Conservation (phyloP, 2,329 filamentous ascomycete genomes). For the Claviceps humidiphila region DNA sequence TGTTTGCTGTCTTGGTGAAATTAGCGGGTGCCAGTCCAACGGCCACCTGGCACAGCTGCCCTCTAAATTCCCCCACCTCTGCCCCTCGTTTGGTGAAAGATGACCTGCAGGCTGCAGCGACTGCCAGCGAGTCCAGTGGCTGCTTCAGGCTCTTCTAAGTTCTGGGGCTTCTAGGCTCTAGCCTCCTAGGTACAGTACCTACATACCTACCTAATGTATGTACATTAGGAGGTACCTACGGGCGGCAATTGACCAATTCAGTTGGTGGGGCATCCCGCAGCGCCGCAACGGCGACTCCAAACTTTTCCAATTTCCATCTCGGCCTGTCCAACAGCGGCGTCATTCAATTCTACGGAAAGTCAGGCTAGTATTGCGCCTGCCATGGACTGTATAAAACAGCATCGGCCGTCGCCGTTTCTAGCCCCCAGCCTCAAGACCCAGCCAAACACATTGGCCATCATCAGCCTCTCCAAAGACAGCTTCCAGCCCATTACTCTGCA, state of each 20-base stretch:
- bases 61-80: background rate
- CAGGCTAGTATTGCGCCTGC: background rate
- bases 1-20: background rate
- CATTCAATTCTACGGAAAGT: background rate
- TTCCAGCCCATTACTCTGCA: constrained; percentile 63
- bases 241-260: background rate
- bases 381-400: background rate
- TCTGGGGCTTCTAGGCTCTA: too few relatives aligned
- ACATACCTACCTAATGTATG: too few relatives aligned
- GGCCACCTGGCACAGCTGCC: too few relatives aligned
- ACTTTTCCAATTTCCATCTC: background rate
- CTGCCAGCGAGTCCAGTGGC: too few relatives aligned
- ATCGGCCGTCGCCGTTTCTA: constrained; percentile 59
- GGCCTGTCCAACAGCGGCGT: background rate
- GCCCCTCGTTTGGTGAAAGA: background rate
- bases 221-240: background rate
- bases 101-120: too few relatives aligned
- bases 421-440: constrained; percentile 50
- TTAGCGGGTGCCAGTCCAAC: too few relatives aligned
- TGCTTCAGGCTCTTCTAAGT: too few relatives aligned
- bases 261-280: background rate
- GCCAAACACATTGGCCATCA: constrained; percentile 59
- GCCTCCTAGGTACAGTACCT: too few relatives aligned
- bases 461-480: constrained; percentile 80
- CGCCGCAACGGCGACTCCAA: background rate